A percentile compares a stretch with the other conserved stretches of the same genome.
Evolutionary conservation across 2,329 filamentous ascomycete genomes (phyloP).

Genomic region (Elsinoe batatas): DNA sequence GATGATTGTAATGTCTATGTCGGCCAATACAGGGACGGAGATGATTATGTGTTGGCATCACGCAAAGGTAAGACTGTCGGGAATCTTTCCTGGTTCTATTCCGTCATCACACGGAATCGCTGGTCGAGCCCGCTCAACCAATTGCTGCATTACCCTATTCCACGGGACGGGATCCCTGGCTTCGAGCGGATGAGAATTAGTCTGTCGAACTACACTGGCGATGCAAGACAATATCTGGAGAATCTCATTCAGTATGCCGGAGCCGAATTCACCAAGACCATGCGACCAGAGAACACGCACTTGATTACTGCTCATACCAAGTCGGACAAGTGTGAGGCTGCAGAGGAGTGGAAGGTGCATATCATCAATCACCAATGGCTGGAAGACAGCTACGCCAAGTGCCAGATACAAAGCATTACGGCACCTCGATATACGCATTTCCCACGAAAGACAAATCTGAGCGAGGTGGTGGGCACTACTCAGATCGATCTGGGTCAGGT

Average conservation of each 20-base stretch:
- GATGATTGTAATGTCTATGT: constrained; percentile 72
- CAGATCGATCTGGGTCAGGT: constrained; percentile 63
- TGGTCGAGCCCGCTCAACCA: constrained; percentile 80
- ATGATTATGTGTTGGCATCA: constrained; percentile 67
- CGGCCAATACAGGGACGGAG: constrained; percentile 75
- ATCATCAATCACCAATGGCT: constrained; percentile 95
- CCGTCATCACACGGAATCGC: constrained; percentile 75
- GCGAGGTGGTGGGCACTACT: constrained; percentile 86
- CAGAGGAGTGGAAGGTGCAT: constrained; percentile 81
- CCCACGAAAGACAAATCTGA: constrained; percentile 78
- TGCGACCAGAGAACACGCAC: constrained; percentile 93
- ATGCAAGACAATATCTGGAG: constrained; percentile 85
- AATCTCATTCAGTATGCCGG: constrained; percentile 79
- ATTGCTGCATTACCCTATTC: constrained; percentile 82
- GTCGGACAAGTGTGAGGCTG: constrained; percentile 89
- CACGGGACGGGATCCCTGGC: constrained; percentile 64
- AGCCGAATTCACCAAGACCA: constrained; percentile 84
- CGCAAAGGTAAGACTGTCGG: constrained; percentile 73
- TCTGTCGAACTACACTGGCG: constrained; percentile 91
- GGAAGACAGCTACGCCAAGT: constrained; percentile 92
- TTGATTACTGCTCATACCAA: constrained; percentile 80
- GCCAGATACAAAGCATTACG: constrained; percentile 62
- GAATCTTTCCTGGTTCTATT: constrained; percentile 88
- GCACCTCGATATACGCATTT: constrained; percentile 75
- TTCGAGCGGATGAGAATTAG: constrained; percentile 73